phyloP scores from a whole-genome alignment of 257 asterid genomes.

The Penstemon newberryi region DNA sequence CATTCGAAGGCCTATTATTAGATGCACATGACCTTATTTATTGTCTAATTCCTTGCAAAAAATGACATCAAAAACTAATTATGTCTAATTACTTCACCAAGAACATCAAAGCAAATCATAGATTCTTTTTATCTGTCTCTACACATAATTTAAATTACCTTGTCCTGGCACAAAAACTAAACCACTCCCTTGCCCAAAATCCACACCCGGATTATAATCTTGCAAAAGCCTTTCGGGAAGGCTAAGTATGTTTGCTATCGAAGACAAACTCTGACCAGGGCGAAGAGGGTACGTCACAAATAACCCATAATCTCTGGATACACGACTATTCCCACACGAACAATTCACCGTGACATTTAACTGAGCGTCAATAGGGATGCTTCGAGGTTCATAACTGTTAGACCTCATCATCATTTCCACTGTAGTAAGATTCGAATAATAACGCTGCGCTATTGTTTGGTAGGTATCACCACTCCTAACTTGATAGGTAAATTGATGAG shows the following conservation, averaged over 20 bases:
- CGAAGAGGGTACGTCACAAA: constrained; percentile 65
- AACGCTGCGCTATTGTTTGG: constrained; percentile 28
- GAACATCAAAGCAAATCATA: constrained; percentile 9
- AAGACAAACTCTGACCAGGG: constrained; percentile 38
- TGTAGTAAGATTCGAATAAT: constrained; percentile 59
- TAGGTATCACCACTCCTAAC: constrained; percentile 39
- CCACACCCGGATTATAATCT: constrained; percentile 56
- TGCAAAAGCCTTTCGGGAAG: constrained; percentile 50
- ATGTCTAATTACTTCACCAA: not conserved
- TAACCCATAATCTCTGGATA: constrained; percentile 58
- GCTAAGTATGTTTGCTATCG: constrained; percentile 33
- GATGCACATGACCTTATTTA: too few species aligned
- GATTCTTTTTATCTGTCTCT: too few species aligned
- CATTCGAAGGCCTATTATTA: too few species aligned
- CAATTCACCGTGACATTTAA: constrained; percentile 59
- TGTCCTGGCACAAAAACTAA: constrained; percentile 62
- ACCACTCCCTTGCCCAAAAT: constrained; percentile 57
- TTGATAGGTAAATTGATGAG: constrained; percentile 43
- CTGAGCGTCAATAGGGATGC: constrained; percentile 29
- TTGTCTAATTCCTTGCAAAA: not conserved
- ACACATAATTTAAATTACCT: constrained; percentile 38
- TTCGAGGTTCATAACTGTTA: constrained; percentile 35
- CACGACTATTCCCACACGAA: constrained; percentile 57
- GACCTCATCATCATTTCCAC: constrained; percentile 55
- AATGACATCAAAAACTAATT: not conserved